A percentile compares a stretch with the other conserved stretches of the same genome.
phyloP scores from a whole-genome alignment of 73 alveolate genomes.

The Tetrahymena borealis region DNA sequence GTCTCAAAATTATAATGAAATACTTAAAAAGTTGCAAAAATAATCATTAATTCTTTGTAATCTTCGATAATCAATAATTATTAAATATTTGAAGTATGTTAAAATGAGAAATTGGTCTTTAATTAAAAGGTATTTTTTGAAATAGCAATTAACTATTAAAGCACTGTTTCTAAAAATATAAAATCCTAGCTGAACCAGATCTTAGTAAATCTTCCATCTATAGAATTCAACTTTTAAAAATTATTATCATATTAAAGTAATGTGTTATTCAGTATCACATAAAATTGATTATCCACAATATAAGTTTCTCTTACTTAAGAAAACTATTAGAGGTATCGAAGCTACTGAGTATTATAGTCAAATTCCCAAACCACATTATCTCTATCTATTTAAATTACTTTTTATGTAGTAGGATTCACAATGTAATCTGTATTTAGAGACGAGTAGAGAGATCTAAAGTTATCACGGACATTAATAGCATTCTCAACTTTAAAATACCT shows the following conservation, averaged over 20 bases:
- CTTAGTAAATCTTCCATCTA: background rate
- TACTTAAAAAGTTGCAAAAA: background rate
- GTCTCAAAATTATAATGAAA: background rate
- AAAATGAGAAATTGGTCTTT: background rate
- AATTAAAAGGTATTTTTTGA: background rate
- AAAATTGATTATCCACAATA: background rate
- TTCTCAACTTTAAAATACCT: background rate
- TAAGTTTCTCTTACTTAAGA: background rate
- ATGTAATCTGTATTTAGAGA: background rate
- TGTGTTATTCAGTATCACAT: background rate
- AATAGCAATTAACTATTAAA: background rate
- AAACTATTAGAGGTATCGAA: background rate
- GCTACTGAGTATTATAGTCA: background rate
- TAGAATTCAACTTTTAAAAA: background rate
- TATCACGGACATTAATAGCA: background rate
- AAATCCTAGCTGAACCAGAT: background rate
- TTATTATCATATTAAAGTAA: background rate
- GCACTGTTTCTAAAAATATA: background rate
- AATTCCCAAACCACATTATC: background rate
- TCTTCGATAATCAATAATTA: background rate
- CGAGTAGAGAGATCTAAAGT: background rate
- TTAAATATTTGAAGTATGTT: background rate
- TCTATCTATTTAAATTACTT: background rate
- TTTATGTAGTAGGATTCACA: background rate
- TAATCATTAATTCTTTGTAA: background rate